These are phyloP conservation scores for Alternaria brassicicola DNA, from an alignment of 2,329 filamentous ascomycete species.

Conservation along the genomic window DNA sequence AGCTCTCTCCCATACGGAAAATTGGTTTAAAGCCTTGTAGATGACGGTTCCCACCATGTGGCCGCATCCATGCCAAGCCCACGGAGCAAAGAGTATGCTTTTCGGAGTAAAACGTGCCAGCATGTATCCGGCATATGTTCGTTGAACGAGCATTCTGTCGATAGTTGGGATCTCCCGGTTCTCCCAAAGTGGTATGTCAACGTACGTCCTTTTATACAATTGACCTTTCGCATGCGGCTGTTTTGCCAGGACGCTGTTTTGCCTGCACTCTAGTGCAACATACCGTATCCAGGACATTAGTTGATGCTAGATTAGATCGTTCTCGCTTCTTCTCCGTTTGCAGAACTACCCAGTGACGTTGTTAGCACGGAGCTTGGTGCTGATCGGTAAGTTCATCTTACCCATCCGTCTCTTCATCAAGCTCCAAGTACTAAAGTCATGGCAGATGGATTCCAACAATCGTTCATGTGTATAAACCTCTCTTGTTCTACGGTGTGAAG, in stretches of 20 bases:
- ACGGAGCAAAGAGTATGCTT: neutral
- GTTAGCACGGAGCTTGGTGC: slow-evolving; percentile 60
- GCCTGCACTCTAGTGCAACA: neutral
- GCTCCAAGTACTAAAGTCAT: neutral
- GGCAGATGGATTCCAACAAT: slow-evolving; percentile 46
- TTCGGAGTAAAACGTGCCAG: neutral
- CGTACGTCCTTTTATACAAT: neutral
- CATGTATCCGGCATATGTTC: neutral
- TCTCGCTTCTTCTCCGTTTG: slow-evolving; percentile 53
- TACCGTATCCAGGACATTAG: neutral
- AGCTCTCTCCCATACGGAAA: neutral
- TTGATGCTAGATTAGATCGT: slow-evolving; percentile 30
- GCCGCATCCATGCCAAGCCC: neutral
- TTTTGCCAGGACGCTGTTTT: neutral
- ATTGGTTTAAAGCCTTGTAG: neutral
- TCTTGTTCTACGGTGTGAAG: slow-evolving; percentile 47
- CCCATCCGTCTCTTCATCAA: neutral
- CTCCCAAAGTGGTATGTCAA: no score
- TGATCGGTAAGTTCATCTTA: slow-evolving; percentile 38
- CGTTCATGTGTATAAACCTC: slow-evolving; percentile 45
- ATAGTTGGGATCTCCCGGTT: neutral
- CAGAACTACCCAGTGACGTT: slow-evolving; percentile 58
- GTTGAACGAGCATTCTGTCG: neutral
- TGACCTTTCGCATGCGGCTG: neutral
- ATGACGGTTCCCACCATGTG: neutral